phyloP scores from a whole-genome alignment of 75 land plant species.

The Cryptomeria japonica region DNA sequence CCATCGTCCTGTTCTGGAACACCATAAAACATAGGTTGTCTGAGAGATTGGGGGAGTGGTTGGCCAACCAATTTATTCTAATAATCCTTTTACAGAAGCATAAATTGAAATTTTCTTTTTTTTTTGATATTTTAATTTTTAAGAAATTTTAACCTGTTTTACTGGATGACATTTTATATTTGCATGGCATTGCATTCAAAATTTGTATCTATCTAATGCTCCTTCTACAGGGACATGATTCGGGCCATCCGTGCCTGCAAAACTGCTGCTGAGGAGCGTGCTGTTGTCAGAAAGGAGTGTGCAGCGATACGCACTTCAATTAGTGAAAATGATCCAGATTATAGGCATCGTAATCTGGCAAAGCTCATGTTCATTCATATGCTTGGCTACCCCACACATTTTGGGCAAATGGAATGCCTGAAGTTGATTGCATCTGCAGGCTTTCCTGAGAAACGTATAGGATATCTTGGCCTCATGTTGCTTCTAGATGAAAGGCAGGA shows the following conservation, averaged over 20 bases:
- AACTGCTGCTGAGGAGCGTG: slow-evolving; percentile 99
- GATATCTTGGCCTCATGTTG: slow-evolving; percentile 97
- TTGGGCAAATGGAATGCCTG: slow-evolving; percentile 99
- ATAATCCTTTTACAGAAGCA: background rate
- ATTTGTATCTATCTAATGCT: background rate
- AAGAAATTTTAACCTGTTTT: background rate
- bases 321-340: slow-evolving; percentile 90
- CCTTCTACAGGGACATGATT: slow-evolving; percentile 91
- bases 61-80: background rate
- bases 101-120: background rate
- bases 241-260: slow-evolving; percentile 95
- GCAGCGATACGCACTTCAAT: slow-evolving; percentile 92
- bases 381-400: slow-evolving; percentile 99
- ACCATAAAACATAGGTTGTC: background rate
- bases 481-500: slow-evolving; percentile 99
- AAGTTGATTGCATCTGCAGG: slow-evolving; percentile 94
- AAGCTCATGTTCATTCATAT: slow-evolving; percentile 99
- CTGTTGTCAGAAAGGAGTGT: slow-evolving; percentile 95
- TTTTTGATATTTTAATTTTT: too few species aligned
- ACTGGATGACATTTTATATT: background rate
- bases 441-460: slow-evolving; percentile 98
- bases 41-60: background rate
- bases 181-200: background rate
- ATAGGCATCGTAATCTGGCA: slow-evolving; percentile 97
- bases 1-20: too few species aligned